Conservation (phyloP, 1,284 basidiomycete species). For the Bjerkandera adusta region DNA sequence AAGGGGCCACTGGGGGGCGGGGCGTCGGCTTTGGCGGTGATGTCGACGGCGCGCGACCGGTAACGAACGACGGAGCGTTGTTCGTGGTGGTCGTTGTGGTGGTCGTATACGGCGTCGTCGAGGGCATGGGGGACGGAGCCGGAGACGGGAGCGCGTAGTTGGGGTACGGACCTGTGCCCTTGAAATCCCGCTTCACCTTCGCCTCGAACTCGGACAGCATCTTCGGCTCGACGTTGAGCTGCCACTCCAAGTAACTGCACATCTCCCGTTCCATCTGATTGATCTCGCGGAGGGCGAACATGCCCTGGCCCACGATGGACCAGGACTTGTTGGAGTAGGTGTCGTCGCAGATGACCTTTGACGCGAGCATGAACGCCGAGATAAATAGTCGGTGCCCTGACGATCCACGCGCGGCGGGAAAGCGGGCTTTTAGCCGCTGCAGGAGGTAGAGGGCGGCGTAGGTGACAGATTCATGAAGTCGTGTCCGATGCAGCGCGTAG, state of each 20-base stretch:
- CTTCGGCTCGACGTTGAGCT: slow-evolving; percentile 72
- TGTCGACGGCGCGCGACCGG: slow-evolving; percentile 35
- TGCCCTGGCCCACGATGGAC: slow-evolving; percentile 90
- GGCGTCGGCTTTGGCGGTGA: slow-evolving; percentile 36
- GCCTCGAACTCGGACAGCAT: slow-evolving; percentile 66
- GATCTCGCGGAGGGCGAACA: slow-evolving; percentile 88
- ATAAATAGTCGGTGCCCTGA: slow-evolving; percentile 91
- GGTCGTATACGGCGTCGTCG: slow-evolving; percentile 38
- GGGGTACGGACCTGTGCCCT: slow-evolving; percentile 51
- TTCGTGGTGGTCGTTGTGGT: slow-evolving; percentile 35
- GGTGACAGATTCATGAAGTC: slow-evolving; percentile 79
- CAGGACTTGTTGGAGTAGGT: slow-evolving; percentile 97
- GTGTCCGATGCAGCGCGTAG: slow-evolving; percentile 87
- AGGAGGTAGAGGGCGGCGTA: slow-evolving; percentile 85
- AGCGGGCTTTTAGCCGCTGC: slow-evolving; percentile 85
- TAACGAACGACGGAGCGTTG: slow-evolving; percentile 41
- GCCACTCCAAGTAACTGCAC: slow-evolving; percentile 92
- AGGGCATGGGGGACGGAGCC: slow-evolving; percentile 50
- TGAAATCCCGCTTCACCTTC: slow-evolving; percentile 63
- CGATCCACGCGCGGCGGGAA: slow-evolving; percentile 89
- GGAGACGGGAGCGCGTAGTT: slow-evolving; percentile 54
- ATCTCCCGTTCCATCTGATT: slow-evolving; percentile 97
- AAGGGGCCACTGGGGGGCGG: slow-evolving; percentile 5
- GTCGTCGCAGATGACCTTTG: slow-evolving; percentile 92
- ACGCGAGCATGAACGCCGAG: slow-evolving; percentile 92